A percentile compares a stretch with the other conserved stretches of the same genome.
Evolutionary conservation across 352 stramenopile species (phyloP).

Genomic region (Phytophthora sp.): DNA sequence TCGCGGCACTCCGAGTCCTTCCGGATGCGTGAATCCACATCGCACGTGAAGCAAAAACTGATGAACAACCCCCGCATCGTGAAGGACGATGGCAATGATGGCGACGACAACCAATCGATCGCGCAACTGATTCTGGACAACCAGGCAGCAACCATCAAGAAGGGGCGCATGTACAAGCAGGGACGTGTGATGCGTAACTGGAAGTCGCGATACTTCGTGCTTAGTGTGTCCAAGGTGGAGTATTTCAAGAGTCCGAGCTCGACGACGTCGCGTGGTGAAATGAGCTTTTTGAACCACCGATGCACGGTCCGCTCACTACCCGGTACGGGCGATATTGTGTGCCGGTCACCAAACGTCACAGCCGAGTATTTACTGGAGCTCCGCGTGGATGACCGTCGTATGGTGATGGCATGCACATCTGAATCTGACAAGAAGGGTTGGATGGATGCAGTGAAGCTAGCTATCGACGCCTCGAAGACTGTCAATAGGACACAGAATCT

Average conservation of each 20-base stretch:
- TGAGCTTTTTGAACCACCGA: constrained; percentile 81
- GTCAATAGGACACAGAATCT: constrained; percentile 70
- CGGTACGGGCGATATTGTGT: constrained; percentile 67
- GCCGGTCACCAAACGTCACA: constrained; percentile 72
- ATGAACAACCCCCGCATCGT: constrained; percentile 76
- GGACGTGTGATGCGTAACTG: constrained; percentile 82
- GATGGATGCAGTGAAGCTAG: constrained; percentile 88
- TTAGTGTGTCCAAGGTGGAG: constrained; percentile 88
- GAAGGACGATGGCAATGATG: constrained; percentile 75
- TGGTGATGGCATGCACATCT: constrained; percentile 87
- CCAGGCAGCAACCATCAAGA: constrained; percentile 87
- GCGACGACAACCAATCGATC: constrained; percentile 82
- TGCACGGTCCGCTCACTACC: constrained; percentile 81
- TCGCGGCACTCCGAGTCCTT: constrained; percentile 84
- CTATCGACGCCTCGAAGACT: constrained; percentile 85
- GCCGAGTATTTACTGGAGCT: constrained; percentile 78
- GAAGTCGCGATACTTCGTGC: constrained; percentile 90
- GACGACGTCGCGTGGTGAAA: constrained; percentile 72
- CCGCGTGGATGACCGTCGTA: constrained; percentile 72
- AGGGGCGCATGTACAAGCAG: constrained; percentile 89
- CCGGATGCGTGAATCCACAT: constrained; percentile 64
- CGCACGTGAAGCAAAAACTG: constrained; percentile 68
- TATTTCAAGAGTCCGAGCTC: constrained; percentile 87
- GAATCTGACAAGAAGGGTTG: constrained; percentile 86
- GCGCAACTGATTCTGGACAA: constrained; percentile 87